phyloP scores from a whole-genome alignment of 2,329 filamentous ascomycete species.

The Ascocoryne sarcoides region DNA sequence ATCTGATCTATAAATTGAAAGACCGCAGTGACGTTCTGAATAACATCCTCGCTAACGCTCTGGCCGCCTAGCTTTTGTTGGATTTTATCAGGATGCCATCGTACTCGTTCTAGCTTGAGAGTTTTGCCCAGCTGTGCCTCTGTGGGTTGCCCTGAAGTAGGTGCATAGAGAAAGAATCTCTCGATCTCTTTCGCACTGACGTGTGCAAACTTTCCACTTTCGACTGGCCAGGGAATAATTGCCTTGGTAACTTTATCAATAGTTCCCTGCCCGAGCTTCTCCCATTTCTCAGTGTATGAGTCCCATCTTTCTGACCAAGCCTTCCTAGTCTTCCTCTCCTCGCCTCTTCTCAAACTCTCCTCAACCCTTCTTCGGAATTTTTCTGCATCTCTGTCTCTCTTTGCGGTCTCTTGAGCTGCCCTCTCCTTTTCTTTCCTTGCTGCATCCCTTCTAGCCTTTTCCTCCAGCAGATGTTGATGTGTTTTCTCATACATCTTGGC shows the following conservation, averaged over 20 bases:
- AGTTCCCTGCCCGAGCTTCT: constrained; percentile 30
- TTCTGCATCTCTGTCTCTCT: constrained; percentile 31
- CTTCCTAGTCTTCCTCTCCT: constrained; percentile 44
- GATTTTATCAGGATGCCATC: constrained; percentile 98
- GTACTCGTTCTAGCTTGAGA: constrained; percentile 76
- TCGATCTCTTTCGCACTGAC: constrained; percentile 48
- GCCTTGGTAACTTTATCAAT: constrained; percentile 39
- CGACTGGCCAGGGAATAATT: constrained; percentile 55
- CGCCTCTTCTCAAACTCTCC: constrained; percentile 56
- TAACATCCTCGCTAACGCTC: constrained; percentile 58
- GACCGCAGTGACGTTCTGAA: constrained; percentile 76
- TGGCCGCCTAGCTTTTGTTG: constrained; percentile 75
- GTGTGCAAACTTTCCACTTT: constrained; percentile 46
- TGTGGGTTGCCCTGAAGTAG: constrained; percentile 26
- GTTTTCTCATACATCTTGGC: constrained; percentile 94
- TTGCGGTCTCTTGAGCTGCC: constrained; percentile 31
- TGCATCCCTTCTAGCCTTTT: constrained; percentile 54
- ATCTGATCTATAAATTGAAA: constrained; percentile 84
- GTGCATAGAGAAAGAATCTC: constrained; percentile 50
- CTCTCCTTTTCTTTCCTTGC: constrained; percentile 41
- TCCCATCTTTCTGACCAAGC: constrained; percentile 54
- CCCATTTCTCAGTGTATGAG: constrained; percentile 58
- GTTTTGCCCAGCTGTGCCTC: constrained; percentile 35
- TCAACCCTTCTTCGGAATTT: constrained; percentile 57
- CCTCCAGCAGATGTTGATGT: constrained; percentile 73